Conservation (phyloP, 179 eudicot genomes). For the Heliamphora pulchella region DNA sequence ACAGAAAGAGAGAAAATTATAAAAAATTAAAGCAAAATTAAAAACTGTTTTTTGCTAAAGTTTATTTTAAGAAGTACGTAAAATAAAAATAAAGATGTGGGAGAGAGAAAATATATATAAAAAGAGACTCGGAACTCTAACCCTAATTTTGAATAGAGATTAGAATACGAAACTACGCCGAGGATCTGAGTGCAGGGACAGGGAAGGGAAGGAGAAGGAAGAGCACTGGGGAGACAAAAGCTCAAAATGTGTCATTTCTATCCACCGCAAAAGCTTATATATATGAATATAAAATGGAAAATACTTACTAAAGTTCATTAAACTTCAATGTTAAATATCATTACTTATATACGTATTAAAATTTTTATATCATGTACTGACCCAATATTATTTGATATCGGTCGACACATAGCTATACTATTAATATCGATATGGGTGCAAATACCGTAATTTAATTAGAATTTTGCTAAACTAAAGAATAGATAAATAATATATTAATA, state of each 20-base stretch:
- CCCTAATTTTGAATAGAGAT: constrained; percentile 21
- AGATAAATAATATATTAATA: no score
- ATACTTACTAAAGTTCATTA: no score
- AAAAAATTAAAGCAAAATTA: constrained; percentile 14
- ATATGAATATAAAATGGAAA: constrained; percentile 12
- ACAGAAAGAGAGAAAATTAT: constrained; percentile 21
- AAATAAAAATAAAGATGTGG: background rate
- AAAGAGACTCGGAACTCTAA: constrained; percentile 17
- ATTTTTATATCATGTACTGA: no score
- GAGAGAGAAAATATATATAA: constrained; percentile 27
- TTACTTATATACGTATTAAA: no score
- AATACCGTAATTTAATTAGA: no score
- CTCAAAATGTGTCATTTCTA: constrained; percentile 43
- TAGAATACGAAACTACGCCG: constrained; percentile 9
- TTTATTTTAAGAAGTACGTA: constrained; percentile 8
- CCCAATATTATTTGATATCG: no score
- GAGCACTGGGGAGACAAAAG: constrained; percentile 22
- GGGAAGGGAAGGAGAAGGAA: constrained; percentile 14
- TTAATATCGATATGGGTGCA: no score
- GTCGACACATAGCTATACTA: no score
- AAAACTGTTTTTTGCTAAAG: constrained; percentile 13
- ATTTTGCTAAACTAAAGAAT: no score
- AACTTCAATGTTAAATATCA: no score
- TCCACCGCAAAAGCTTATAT: constrained; percentile 27
- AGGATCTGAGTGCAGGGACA: constrained; percentile 26